phyloP scores from a whole-genome alignment of 108 stramenopile genomes.

The Fistulifera pelliculosa region DNA sequence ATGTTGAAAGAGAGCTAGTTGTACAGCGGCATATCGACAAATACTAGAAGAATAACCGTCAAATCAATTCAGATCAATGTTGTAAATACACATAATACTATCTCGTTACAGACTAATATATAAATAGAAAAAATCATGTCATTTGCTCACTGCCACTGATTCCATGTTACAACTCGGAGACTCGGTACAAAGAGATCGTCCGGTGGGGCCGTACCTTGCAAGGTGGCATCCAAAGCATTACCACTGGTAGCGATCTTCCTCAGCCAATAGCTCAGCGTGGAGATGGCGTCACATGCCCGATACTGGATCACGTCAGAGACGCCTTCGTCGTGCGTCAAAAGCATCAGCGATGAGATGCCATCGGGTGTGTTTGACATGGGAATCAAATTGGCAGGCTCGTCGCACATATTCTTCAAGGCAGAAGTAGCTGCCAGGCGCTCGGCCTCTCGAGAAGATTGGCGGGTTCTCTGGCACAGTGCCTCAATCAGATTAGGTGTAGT shows the following conservation, averaged over 20 bases:
- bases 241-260: conserved; percentile 58
- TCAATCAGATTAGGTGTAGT: conserved; percentile 37
- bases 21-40: not conserved
- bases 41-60: not conserved
- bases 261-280: conserved; percentile 71
- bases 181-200: conserved; percentile 33
- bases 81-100: not conserved
- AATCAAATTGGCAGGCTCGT: conserved; percentile 80
- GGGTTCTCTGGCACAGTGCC: conserved; percentile 31
- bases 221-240: conserved; percentile 14
- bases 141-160: conserved; percentile 29
- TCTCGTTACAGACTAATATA: not conserved
- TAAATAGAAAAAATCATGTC: too few relatives aligned
- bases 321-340: conserved; percentile 42
- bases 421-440: conserved; percentile 53
- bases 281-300: conserved; percentile 73
- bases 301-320: conserved; percentile 45
- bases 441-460: conserved; percentile 23
- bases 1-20: conserved; percentile 7
- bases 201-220: conserved; percentile 2
- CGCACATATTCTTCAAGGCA: conserved; percentile 62
- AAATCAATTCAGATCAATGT: not conserved
- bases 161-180: conserved; percentile 28
- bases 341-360: conserved; percentile 69
- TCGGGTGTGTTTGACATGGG: conserved; percentile 73